Conservation (phyloP, 495 filamentous ascomycete species). For the Podospora fimiseda region DNA sequence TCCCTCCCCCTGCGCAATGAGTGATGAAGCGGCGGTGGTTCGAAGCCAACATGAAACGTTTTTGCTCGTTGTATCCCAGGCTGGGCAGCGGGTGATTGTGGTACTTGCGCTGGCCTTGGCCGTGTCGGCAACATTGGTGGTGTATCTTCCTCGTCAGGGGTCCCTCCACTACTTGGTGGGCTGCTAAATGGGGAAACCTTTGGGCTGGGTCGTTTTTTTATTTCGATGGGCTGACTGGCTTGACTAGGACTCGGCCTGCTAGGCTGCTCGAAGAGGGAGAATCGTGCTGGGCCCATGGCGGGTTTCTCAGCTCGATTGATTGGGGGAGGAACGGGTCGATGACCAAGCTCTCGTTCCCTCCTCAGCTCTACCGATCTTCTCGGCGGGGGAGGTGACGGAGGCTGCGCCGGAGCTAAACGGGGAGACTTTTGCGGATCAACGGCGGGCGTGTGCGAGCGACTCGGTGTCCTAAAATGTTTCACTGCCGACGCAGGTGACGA, state of each 20-base stretch:
- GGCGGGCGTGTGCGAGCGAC: constrained; percentile 43
- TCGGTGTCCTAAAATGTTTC: constrained; percentile 48
- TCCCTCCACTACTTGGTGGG: constrained; percentile 72
- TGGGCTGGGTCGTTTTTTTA: constrained; percentile 26
- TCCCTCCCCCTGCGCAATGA: constrained; percentile 37
- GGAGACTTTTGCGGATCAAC: constrained; percentile 42
- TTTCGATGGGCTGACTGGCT: constrained; percentile 23
- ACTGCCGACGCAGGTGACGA: constrained; percentile 45
- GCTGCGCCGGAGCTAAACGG: constrained; percentile 31
- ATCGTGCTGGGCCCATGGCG: constrained; percentile 42
- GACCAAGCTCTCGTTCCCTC: constrained; percentile 34
- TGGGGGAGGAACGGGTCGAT: constrained; percentile 49
- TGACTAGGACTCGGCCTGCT: constrained; percentile 16
- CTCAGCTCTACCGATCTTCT: constrained; percentile 46
- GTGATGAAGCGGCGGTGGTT: constrained; percentile 46
- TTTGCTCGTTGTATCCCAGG: constrained; percentile 19
- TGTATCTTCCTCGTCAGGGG: constrained; percentile 40
- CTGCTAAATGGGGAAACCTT: constrained; percentile 81
- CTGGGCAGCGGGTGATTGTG: neutral
- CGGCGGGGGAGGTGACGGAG: constrained; percentile 50
- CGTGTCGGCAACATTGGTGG: constrained; percentile 40
- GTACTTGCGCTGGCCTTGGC: constrained; percentile 22
- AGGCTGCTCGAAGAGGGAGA: constrained; percentile 21
- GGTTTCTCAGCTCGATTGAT: constrained; percentile 81
- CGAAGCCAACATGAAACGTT: constrained; percentile 31